A percentile compares a stretch with the other conserved stretches of the same genome.
These are phyloP conservation scores for Bacidia gigantensis DNA, from an alignment of 495 filamentous ascomycete genomes.

Conservation along the genomic window DNA sequence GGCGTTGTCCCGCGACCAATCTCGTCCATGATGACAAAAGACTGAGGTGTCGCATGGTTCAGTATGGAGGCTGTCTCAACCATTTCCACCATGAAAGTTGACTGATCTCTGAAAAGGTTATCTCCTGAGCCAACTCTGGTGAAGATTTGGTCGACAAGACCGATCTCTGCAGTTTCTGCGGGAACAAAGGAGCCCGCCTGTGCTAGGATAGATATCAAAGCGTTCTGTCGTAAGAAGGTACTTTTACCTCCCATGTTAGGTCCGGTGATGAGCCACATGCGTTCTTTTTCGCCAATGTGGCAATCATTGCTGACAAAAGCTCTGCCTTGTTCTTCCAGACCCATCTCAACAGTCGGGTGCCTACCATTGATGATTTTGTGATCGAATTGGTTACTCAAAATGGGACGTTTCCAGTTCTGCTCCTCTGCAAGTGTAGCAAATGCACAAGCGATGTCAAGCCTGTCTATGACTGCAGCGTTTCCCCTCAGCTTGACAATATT, in stretches of 20 bases:
- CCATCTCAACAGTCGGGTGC: slow-evolving; percentile 78
- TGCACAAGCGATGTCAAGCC: slow-evolving; percentile 76
- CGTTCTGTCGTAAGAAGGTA: slow-evolving; percentile 90
- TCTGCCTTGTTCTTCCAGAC: slow-evolving; percentile 64
- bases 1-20: slow-evolving; percentile 89
- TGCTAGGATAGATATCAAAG: slow-evolving; percentile 81
- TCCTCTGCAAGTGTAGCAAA: slow-evolving; percentile 68
- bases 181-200: slow-evolving; percentile 89
- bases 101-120: slow-evolving; percentile 80
- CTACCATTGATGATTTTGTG: slow-evolving; percentile 69
- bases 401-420: slow-evolving; percentile 56
- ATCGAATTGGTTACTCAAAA: slow-evolving; percentile 41
- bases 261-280: slow-evolving; percentile 81
- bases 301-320: slow-evolving; percentile 82
- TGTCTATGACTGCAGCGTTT: slow-evolving; percentile 79
- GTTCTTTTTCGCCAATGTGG: slow-evolving; percentile 52
- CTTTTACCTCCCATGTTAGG: slow-evolving; percentile 99
- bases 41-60: slow-evolving; percentile 36
- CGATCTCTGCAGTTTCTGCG: slow-evolving; percentile 68
- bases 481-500: slow-evolving; percentile 72
- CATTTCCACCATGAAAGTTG: slow-evolving; percentile 74
- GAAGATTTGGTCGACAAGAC: slow-evolving; percentile 85
- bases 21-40: slow-evolving; percentile 98
- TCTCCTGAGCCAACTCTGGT: slow-evolving; percentile 86
- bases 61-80: slow-evolving; percentile 40